Conservation (phyloP, 108 stramenopile species). For the Poteriospumella lacustris region DNA sequence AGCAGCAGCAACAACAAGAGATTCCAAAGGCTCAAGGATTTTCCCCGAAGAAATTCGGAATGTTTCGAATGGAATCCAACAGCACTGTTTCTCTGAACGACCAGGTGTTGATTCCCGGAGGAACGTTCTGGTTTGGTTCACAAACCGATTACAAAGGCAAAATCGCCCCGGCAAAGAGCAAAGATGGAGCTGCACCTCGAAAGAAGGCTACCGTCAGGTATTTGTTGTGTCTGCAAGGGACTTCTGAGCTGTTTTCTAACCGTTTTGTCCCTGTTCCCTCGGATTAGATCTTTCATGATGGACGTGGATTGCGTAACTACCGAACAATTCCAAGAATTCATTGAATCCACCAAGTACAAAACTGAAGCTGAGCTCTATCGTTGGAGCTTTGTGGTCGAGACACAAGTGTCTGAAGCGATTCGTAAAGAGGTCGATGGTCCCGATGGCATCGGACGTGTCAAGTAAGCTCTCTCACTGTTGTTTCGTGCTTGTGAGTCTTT, state of each 20-base stretch:
- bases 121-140: slow-evolving; percentile 6
- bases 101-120: neutral
- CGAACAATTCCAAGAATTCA: slow-evolving; percentile 44
- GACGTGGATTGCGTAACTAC: slow-evolving; percentile 42
- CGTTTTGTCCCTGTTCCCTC: no score
- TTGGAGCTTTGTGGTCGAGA: slow-evolving; percentile 82
- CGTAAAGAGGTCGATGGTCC: neutral
- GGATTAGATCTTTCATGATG: slow-evolving; percentile 35
- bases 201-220: slow-evolving; percentile 35
- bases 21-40: no score
- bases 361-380: slow-evolving; percentile 90
- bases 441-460: slow-evolving; percentile 1
- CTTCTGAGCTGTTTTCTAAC: no score
- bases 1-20: no score
- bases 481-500: neutral
- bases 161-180: neutral
- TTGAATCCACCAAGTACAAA: slow-evolving; percentile 58
- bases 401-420: slow-evolving; percentile 28
- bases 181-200: slow-evolving; percentile 34
- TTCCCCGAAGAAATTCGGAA: no score
- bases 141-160: neutral
- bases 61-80: no score
- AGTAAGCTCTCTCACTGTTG: neutral
- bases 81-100: no score
- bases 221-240: no score